phyloP scores from a whole-genome alignment of 2,329 filamentous ascomycete genomes.

The Cyclaneusma minus region DNA sequence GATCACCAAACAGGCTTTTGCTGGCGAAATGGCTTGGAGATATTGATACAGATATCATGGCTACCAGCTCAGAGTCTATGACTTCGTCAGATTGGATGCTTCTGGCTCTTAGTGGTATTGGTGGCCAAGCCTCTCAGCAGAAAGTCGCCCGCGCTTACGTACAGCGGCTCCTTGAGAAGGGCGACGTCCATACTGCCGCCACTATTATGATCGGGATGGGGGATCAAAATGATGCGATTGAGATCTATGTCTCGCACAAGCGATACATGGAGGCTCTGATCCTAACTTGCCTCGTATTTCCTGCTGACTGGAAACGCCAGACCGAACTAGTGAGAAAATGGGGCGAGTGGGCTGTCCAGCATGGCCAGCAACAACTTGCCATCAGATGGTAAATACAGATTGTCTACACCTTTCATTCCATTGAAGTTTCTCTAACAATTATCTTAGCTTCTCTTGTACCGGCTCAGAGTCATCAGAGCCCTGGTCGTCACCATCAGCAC shows the following conservation, averaged over 20 bases:
- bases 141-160: conserved; percentile 85
- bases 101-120: conserved; percentile 78
- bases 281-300: conserved; percentile 68
- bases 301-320: conserved; percentile 81
- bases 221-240: conserved; percentile 85
- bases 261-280: conserved; percentile 88
- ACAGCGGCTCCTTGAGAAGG: conserved; percentile 74
- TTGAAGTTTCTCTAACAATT: conserved; percentile 5
- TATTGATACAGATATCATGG: conserved; percentile 65
- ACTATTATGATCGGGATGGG: conserved; percentile 88
- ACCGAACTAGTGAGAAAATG: conserved; percentile 80
- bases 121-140: conserved; percentile 61
- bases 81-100: conserved; percentile 96
- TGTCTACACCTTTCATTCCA: conserved; percentile 1
- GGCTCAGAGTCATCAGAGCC: conserved; percentile 71
- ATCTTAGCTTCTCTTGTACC: conserved; percentile 64
- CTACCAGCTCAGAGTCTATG: conserved; percentile 69
- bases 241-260: conserved; percentile 86
- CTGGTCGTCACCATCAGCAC: conserved; percentile 74
- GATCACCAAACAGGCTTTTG: conserved; percentile 66
- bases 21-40: conserved; percentile 89
- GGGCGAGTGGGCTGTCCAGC: conserved; percentile 81
- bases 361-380: conserved; percentile 77
- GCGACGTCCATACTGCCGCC: conserved; percentile 81
- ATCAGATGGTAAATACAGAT: conserved; percentile 49